phyloP scores from a whole-genome alignment of 352 stramenopile species.

The Globisporangium viniferum region DNA sequence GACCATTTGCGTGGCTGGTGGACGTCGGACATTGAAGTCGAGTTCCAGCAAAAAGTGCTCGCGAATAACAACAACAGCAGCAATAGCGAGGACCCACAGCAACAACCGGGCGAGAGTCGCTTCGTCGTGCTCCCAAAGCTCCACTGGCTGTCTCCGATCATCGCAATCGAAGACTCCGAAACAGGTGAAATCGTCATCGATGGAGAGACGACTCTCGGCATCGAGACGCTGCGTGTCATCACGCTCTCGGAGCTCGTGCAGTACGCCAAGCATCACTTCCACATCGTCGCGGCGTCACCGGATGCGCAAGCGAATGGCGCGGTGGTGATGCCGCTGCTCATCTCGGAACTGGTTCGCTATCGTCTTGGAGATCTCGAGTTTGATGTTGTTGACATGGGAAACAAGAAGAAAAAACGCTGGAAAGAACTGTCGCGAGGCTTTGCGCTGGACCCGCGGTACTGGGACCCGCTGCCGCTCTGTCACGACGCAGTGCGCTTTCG shows the following conservation, averaged over 20 bases:
- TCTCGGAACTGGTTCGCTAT: conserved; percentile 48
- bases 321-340: conserved; percentile 56
- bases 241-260: conserved; percentile 32
- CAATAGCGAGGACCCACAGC: neutral
- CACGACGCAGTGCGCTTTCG: conserved; percentile 50
- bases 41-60: conserved; percentile 35
- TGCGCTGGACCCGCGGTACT: conserved; percentile 52
- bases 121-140: conserved; percentile 72
- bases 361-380: conserved; percentile 16
- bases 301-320: conserved; percentile 26
- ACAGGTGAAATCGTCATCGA: conserved; percentile 25
- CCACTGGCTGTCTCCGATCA: conserved; percentile 54
- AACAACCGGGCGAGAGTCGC: conserved; percentile 29
- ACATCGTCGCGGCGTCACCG: conserved; percentile 14
- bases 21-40: conserved; percentile 43
- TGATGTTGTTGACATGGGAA: neutral
- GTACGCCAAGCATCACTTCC: conserved; percentile 41
- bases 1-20: conserved; percentile 68
- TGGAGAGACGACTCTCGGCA: conserved; percentile 31
- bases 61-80: conserved; percentile 23
- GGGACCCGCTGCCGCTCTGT: conserved; percentile 50
- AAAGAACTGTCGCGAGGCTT: conserved; percentile 62
- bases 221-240: conserved; percentile 29
- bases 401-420: conserved; percentile 17
- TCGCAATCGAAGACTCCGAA: conserved; percentile 29